Percentiles rank a stretch among this genome's conserved stretches.
These are phyloP conservation scores for Phialophora macrospora DNA, from an alignment of 2,329 filamentous ascomycete genomes.

Conservation along the genomic window DNA sequence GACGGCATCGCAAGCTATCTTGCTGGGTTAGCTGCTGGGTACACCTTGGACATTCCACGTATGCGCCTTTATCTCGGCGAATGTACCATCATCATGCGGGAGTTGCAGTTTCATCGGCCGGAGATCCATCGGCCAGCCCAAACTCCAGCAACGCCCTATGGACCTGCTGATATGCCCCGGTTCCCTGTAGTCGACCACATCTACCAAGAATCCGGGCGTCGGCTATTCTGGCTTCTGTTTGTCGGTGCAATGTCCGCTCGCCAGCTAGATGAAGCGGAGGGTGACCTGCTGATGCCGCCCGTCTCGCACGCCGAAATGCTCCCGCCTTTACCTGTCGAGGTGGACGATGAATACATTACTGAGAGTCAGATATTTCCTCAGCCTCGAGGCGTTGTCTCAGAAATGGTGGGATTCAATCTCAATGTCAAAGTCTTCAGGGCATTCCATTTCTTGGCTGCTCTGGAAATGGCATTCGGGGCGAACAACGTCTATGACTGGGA, in stretches of 20 bases:
- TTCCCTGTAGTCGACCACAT: constrained; percentile 43
- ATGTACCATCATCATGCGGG: constrained; percentile 50
- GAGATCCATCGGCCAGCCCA: constrained; percentile 31
- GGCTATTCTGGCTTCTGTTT: constrained; percentile 81
- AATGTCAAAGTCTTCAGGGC: constrained; percentile 79
- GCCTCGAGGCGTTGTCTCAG: constrained; percentile 68
- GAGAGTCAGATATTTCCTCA: constrained; percentile 72
- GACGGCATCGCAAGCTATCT: constrained; percentile 54
- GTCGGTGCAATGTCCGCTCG: constrained; percentile 77
- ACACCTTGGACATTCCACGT: constrained; percentile 48
- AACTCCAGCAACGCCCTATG: constrained; percentile 38
- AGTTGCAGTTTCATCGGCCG: constrained; percentile 46
- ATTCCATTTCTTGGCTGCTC: constrained; percentile 77
- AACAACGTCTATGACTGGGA: constrained; percentile 76
- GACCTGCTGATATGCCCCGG: constrained; percentile 27
- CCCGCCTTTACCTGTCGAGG: constrained; percentile 77
- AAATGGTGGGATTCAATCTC: constrained; percentile 79
- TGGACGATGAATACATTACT: constrained; percentile 82
- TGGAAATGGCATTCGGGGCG: constrained; percentile 81
- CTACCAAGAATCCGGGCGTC: constrained; percentile 57
- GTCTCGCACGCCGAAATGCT: constrained; percentile 76
- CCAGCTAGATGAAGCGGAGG: constrained; percentile 73
- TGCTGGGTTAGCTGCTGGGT: constrained; percentile 48
- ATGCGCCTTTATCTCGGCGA: constrained; percentile 52
- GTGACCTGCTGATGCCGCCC: constrained; percentile 75